Conservation (phyloP, 768 basidiomycete species). For the Leccinum fibrillosum region DNA sequence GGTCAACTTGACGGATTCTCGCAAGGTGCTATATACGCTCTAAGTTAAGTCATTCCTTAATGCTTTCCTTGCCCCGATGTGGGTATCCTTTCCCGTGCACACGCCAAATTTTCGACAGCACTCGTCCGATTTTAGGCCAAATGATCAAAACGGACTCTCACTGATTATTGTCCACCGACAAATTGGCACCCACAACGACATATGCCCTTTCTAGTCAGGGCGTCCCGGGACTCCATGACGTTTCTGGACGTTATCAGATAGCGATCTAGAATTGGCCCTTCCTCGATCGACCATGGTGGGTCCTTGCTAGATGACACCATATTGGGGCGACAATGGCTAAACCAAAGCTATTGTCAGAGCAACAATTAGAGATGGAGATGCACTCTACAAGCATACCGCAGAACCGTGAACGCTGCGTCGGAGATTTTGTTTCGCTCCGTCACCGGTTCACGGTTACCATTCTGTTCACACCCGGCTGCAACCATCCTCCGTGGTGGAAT, state of each 20-base stretch:
- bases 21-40: neutral
- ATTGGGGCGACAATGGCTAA: neutral
- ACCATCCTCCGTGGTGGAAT: neutral
- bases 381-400: neutral
- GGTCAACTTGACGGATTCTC: neutral
- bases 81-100: slow-evolving; percentile 3
- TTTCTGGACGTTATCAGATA: slow-evolving; percentile 7
- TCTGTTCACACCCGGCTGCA: neutral
- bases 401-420: neutral
- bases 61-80: neutral
- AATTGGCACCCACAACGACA: neutral
- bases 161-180: neutral
- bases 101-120: neutral
- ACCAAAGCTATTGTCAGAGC: neutral
- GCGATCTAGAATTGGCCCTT: neutral
- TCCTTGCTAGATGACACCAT: neutral
- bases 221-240: neutral
- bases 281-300: neutral
- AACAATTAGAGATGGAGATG: neutral
- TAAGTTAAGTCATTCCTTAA: neutral
- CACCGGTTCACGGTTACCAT: neutral
- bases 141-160: neutral
- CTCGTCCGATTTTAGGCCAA: neutral
- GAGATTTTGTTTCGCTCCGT: neutral
- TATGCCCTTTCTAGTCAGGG: neutral